Base-by-base conservation (phyloP, 2,329 filamentous ascomycete species). In the Bipolaris bicolor region DNA sequence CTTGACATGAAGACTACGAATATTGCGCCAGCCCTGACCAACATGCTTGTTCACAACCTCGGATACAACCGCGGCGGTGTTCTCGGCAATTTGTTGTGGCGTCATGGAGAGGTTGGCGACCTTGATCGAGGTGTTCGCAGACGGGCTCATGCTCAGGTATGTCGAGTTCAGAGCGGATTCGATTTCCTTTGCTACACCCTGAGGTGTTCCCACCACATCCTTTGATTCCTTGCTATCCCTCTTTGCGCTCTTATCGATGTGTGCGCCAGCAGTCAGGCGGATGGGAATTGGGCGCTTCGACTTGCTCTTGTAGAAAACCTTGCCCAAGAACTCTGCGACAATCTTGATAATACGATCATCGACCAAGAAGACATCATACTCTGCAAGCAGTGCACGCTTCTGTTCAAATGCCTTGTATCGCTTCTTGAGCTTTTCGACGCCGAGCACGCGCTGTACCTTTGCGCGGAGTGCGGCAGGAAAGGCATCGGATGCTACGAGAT, bases 361-460 rank as follows among this genome's bases (percentile, higher is more conserved):
- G 50, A 90, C 94, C 55, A 99, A 84, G 81, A 99, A 98, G 55
- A 98, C 81, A 75, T 98, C 95, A 77, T 97, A 92, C 77, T 97
- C 91, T 43, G 87, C 82, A 61, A 89, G 85, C 34, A 99, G 85
- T 77, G 95, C 91, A 63, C 95, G 85, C 63, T 74, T 73, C 45
- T 87, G 87, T 81, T 99, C 95, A 78, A 91, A 99, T 60, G 90
- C 86, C 81, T 90, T 88, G 84, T 90, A 97, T 81, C 95, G 94
- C 67, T 88, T 84, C 80, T 94, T 94, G 68, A 99, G 83, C 78
- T 98, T 96, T 69, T 84, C 84, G 65, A 93, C 81, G 68, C 92
- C 92, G 69, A 98, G 89, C 44, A 99, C 83, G 1, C 84, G 79
- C 50, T 76, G 76, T 49, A 85, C 79, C 49, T 80, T 81, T 60